phyloP scores from a whole-genome alignment of 1,139 yeast genomes.

The Lodderomyces orthopsilosis region DNA sequence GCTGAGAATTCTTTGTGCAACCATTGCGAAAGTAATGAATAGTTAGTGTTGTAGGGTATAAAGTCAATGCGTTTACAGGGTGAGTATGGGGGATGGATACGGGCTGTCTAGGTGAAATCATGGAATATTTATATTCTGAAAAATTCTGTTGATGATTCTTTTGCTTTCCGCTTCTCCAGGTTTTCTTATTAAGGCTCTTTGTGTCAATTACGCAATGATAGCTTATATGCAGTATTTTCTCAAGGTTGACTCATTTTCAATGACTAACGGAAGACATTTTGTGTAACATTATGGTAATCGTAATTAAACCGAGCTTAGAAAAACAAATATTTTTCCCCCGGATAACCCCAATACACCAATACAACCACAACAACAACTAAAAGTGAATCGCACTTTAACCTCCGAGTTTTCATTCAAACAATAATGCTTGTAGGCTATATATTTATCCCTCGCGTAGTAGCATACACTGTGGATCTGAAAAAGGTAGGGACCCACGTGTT shows the following conservation, averaged over 20 bases:
- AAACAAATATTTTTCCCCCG: not conserved
- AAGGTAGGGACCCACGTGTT: not conserved
- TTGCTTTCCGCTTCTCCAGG: slow-evolving; percentile 1
- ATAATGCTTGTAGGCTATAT: no score
- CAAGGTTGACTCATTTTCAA: slow-evolving; percentile 1
- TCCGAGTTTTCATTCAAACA: not conserved
- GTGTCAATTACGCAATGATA: not conserved
- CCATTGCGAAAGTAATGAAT: slow-evolving; percentile 21
- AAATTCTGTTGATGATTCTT: not conserved
- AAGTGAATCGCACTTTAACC: not conserved
- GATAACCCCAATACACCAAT: not conserved
- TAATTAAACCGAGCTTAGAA: slow-evolving; percentile 1
- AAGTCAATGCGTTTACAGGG: no score
- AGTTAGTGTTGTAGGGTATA: not conserved
- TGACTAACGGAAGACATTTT: not conserved
- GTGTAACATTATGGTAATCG: not conserved
- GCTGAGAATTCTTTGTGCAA: slow-evolving; percentile 32
- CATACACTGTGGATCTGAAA: not conserved
- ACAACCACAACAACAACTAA: no score
- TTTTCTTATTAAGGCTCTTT: not conserved
- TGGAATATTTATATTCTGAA: not conserved
- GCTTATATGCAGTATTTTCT: not conserved
- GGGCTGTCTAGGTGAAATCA: not conserved
- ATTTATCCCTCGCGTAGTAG: no score
- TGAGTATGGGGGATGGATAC: not conserved